These are phyloP conservation scores for Sclerotinia borealis DNA, from an alignment of 2,329 filamentous ascomycete species.

Conservation along the genomic window DNA sequence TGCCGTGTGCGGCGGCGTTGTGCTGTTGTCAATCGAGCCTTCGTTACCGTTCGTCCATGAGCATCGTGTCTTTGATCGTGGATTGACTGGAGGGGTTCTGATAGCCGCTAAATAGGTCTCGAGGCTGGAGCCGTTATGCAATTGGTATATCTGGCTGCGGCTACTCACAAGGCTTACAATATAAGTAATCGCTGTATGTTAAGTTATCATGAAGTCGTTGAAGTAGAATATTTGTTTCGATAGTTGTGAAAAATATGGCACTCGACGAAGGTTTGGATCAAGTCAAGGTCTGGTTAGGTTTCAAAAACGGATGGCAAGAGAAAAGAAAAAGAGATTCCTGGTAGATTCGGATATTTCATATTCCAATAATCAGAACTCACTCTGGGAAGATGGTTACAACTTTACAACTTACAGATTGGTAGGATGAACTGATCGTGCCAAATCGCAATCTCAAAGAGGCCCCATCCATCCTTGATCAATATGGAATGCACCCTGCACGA, in stretches of 20 bases:
- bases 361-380: constrained; percentile 9
- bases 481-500: neutral
- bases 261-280: neutral
- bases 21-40: constrained; percentile 2
- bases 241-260: neutral
- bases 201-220: neutral
- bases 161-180: neutral
- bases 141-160: neutral
- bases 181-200: neutral
- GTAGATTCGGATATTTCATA: neutral
- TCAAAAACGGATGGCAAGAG: neutral
- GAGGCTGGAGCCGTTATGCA: neutral
- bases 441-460: constrained; percentile 3
- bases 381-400: constrained; percentile 2
- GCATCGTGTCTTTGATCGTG: constrained; percentile 10
- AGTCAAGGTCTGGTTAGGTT: neutral
- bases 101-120: neutral
- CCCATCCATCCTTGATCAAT: constrained; percentile 4
- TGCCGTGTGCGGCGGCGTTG: neutral
- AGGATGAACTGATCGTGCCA: constrained; percentile 7
- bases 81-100: neutral
- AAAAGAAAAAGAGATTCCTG: neutral
- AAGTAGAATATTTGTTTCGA: neutral
- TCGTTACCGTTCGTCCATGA: constrained; percentile 7
- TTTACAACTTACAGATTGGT: neutral